These are phyloP conservation scores for Candida silvicultrix DNA, from an alignment of 805 yeast species.

Conservation along the genomic window DNA sequence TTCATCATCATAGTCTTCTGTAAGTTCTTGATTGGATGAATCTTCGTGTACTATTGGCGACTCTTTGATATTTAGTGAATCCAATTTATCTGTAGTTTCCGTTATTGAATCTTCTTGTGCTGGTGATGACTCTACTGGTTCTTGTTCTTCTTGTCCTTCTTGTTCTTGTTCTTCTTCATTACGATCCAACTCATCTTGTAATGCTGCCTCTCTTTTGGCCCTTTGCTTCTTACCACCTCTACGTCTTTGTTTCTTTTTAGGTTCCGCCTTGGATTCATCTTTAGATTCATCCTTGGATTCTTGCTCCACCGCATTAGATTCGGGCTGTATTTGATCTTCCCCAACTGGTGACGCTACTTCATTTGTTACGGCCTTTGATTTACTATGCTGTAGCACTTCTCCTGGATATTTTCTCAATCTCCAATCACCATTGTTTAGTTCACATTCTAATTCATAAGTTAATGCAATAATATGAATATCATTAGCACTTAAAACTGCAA, in stretches of 20 bases:
- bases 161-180: conserved; percentile 6
- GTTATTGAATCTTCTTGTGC: conserved; percentile 8
- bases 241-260: conserved; percentile 39
- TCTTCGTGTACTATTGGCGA: background rate
- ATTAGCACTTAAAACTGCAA: conserved; percentile 75
- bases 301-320: conserved; percentile 8
- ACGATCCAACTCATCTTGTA: conserved; percentile 21
- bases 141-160: conserved; percentile 6
- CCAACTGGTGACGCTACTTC: background rate
- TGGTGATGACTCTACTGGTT: conserved; percentile 3
- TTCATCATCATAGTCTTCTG: conserved; percentile 39
- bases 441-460: conserved; percentile 80
- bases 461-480: conserved; percentile 92
- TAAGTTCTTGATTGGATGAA: conserved; percentile 10
- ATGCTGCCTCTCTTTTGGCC: conserved; percentile 43
- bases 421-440: conserved; percentile 61
- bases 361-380: conserved; percentile 7
- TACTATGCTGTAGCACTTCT: conserved; percentile 29
- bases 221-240: conserved; percentile 65
- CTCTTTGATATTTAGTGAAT: conserved; percentile 2
- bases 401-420: conserved; percentile 72
- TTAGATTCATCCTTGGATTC: conserved; percentile 9
- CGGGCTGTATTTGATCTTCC: conserved; percentile 6
- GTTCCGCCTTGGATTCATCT: conserved; percentile 7
- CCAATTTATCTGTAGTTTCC: conserved; percentile 22